Evolutionary conservation across 2,329 filamentous ascomycete species (phyloP).

Genomic region (Monosporascus cannonballus): DNA sequence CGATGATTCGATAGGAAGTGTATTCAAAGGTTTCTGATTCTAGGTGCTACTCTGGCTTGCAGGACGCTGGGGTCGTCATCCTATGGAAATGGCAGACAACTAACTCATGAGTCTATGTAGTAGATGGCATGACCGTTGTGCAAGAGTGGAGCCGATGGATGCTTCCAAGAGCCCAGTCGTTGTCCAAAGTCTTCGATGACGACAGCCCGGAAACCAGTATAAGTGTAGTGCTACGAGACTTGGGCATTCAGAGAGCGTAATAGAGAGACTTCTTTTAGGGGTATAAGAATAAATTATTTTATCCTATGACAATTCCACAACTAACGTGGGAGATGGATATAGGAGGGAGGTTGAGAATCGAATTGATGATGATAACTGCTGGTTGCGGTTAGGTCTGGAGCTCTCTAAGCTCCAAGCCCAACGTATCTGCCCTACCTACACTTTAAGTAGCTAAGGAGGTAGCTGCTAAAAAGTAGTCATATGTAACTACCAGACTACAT

Average conservation of each 20-base stretch:
- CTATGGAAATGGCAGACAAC: slow-evolving; percentile 13
- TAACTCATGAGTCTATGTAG: slow-evolving; percentile 12
- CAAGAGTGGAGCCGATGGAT: background rate
- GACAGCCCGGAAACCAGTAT: too few relatives aligned
- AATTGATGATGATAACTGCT: too few relatives aligned
- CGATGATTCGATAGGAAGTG: background rate
- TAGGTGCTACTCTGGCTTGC: slow-evolving; percentile 14
- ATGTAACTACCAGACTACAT: too few relatives aligned
- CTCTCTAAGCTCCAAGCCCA: too few relatives aligned
- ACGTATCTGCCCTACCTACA: too few relatives aligned
- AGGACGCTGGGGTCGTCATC: slow-evolving; percentile 19
- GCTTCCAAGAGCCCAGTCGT: background rate
- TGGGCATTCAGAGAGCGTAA: background rate
- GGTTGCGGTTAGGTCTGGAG: too few relatives aligned
- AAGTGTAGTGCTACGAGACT: too few relatives aligned
- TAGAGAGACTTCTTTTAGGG: too few relatives aligned
- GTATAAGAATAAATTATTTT: background rate
- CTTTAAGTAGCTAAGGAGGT: too few relatives aligned
- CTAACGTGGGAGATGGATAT: background rate
- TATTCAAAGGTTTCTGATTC: background rate
- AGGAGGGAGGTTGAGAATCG: background rate
- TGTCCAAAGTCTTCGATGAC: too few relatives aligned
- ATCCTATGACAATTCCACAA: background rate
- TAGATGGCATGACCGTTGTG: slow-evolving; percentile 19
- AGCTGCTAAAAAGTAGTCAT: too few relatives aligned